Evolutionary conservation across 306 rosid genomes (phyloP).

Genomic region (Sophora flavescens): DNA sequence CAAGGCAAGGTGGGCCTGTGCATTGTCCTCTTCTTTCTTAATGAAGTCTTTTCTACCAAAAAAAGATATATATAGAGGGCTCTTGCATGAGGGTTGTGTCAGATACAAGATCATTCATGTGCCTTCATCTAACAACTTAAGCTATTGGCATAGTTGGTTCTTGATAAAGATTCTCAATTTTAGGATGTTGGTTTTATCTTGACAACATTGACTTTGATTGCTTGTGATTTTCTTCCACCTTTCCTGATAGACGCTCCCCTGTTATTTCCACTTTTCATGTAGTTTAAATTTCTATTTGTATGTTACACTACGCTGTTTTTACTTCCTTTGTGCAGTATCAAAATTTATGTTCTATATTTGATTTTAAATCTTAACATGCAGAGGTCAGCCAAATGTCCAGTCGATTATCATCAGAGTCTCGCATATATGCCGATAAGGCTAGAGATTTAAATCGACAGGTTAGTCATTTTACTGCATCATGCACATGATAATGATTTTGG

Average conservation of each 20-base stretch:
- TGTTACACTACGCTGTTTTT: conserved; percentile 29
- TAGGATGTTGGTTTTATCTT: conserved; percentile 14
- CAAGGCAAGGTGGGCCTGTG: not conserved
- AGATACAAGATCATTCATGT: not conserved
- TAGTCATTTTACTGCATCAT: conserved; percentile 47
- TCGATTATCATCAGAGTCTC: conserved; percentile 93
- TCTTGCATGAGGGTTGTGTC: not conserved
- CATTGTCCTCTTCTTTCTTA: not conserved
- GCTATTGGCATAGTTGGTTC: not conserved
- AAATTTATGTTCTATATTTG: conserved; percentile 25
- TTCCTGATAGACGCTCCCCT: conserved; percentile 23
- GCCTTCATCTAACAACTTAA: not conserved
- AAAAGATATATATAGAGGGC: not conserved
- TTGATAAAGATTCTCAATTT: not conserved
- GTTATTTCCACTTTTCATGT: conserved; percentile 14
- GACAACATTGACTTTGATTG: conserved; percentile 9
- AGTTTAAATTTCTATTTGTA: conserved; percentile 6
- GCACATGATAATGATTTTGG: conserved; percentile 3
- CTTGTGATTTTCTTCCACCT: conserved; percentile 26
- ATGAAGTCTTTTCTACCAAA: not conserved
- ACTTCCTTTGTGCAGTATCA: not conserved
- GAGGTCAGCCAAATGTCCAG: conserved; percentile 99
- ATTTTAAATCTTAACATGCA: conserved; percentile 59
- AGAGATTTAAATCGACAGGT: conserved; percentile 95
- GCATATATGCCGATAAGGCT: conserved; percentile 93